Conservation (phyloP, 2,329 filamentous ascomycete genomes). For the Trichoderma brevicompactum region DNA sequence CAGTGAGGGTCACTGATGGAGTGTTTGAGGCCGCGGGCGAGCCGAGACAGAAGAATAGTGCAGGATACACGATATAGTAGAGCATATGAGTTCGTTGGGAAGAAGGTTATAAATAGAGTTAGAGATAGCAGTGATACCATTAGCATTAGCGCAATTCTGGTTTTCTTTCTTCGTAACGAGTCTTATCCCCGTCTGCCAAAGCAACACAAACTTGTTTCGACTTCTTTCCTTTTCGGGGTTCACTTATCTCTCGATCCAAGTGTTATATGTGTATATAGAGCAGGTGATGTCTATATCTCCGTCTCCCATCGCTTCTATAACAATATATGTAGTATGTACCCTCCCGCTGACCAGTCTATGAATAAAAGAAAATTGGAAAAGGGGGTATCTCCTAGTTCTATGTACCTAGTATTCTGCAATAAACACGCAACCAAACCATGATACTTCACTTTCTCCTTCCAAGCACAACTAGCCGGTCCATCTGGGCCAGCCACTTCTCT, state of each 20-base stretch:
- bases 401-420: conserved; percentile 32
- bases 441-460: conserved; percentile 32
- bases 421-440: conserved; percentile 4
- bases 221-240: too few species aligned
- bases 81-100: neutral
- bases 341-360: conserved; percentile 20
- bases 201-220: neutral
- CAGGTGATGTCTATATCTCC: neutral
- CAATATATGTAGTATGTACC: conserved; percentile 4
- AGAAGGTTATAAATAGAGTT: conserved; percentile 1
- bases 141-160: conserved; percentile 3
- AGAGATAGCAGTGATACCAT: conserved; percentile 19
- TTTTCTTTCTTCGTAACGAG: neutral
- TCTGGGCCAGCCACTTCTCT: conserved; percentile 74
- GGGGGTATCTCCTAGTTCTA: conserved; percentile 47
- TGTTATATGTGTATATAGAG: neutral
- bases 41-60: conserved; percentile 73
- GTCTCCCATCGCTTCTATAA: neutral
- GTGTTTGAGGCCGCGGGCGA: conserved; percentile 79
- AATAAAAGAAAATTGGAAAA: conserved; percentile 30
- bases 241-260: neutral
- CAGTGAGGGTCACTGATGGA: conserved; percentile 64
- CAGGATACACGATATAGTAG: conserved; percentile 57
- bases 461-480: conserved; percentile 69
- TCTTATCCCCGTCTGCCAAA: neutral